These are phyloP conservation scores for Aspergillus unguis DNA, from an alignment of 2,329 filamentous ascomycete genomes.

Conservation along the genomic window DNA sequence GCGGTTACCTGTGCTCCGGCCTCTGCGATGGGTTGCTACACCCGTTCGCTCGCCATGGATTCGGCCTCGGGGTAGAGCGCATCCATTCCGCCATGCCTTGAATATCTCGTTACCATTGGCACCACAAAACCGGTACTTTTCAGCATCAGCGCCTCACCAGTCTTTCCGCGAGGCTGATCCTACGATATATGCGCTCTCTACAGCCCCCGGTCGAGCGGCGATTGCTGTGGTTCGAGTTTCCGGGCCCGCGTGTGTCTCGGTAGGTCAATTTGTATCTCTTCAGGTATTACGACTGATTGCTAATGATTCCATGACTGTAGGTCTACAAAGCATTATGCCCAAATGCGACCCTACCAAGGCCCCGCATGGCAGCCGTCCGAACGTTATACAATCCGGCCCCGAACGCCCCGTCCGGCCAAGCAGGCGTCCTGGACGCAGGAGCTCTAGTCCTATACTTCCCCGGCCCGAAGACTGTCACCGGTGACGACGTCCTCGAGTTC, in stretches of 20 bases:
- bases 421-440: constrained; percentile 65
- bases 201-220: constrained; percentile 77
- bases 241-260: constrained; percentile 68
- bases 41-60: constrained; percentile 26
- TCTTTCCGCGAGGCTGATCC: constrained; percentile 31
- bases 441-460: constrained; percentile 83
- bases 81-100: constrained; percentile 14
- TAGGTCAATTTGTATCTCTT: constrained; percentile 33
- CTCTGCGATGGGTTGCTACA: constrained; percentile 25
- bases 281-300: neutral
- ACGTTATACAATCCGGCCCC: constrained; percentile 63
- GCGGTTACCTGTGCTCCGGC: constrained; percentile 24
- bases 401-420: constrained; percentile 27
- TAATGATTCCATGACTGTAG: constrained; percentile 33
- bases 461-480: constrained; percentile 76
- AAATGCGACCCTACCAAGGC: constrained; percentile 50
- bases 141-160: constrained; percentile 11
- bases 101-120: constrained; percentile 4
- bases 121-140: constrained; percentile 23
- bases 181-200: constrained; percentile 92
- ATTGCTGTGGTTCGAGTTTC: constrained; percentile 90
- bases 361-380: constrained; percentile 67
- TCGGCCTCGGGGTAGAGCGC: constrained; percentile 10
- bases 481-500: constrained; percentile 86
- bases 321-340: constrained; percentile 66